A percentile compares a stretch with the other conserved stretches of the same genome.
phyloP scores from a whole-genome alignment of 139 green algal species.

The Chlamydomonas applanata region DNA sequence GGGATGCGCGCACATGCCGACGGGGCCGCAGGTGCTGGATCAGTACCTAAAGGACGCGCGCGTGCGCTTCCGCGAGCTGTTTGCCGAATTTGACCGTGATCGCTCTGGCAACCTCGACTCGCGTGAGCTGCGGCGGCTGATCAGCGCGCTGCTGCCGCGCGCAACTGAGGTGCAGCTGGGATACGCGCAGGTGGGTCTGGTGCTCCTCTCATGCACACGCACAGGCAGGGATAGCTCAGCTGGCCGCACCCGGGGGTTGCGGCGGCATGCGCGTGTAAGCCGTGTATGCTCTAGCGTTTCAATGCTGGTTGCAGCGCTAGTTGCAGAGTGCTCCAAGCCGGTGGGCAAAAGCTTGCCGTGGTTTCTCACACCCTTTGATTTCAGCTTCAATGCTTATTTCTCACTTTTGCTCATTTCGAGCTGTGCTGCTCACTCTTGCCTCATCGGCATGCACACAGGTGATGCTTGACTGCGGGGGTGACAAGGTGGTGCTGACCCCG shows the following conservation, averaged over 20 bases:
- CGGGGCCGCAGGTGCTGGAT: slow-evolving; percentile 19
- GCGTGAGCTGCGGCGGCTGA: slow-evolving; percentile 24
- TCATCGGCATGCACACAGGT: slow-evolving; percentile 16
- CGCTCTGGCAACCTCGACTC: slow-evolving; percentile 36
- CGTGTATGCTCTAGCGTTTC: not conserved
- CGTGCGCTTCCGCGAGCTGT: slow-evolving; percentile 24
- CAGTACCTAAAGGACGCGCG: slow-evolving; percentile 22
- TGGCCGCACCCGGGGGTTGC: not conserved
- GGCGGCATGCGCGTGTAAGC: not conserved
- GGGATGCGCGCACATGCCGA: too few relatives aligned
- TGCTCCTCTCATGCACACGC: not conserved
- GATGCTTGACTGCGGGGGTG: slow-evolving; percentile 35
- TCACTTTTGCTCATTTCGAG: too few relatives aligned
- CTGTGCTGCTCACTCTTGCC: too few relatives aligned
- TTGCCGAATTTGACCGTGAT: slow-evolving; percentile 32
- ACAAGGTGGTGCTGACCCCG: slow-evolving; percentile 17
- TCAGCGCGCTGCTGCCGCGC: slow-evolving; percentile 26
- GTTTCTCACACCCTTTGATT: too few relatives aligned
- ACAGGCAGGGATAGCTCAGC: not conserved
- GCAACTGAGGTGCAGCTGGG: slow-evolving; percentile 19
- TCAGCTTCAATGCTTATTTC: too few relatives aligned
- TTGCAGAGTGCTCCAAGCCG: too few relatives aligned
- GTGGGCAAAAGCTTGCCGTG: too few relatives aligned
- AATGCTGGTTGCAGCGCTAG: too few relatives aligned
- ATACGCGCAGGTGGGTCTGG: slow-evolving; percentile 25